Conservation (phyloP, 768 basidiomycete species). For the Leccinum obscurum region DNA sequence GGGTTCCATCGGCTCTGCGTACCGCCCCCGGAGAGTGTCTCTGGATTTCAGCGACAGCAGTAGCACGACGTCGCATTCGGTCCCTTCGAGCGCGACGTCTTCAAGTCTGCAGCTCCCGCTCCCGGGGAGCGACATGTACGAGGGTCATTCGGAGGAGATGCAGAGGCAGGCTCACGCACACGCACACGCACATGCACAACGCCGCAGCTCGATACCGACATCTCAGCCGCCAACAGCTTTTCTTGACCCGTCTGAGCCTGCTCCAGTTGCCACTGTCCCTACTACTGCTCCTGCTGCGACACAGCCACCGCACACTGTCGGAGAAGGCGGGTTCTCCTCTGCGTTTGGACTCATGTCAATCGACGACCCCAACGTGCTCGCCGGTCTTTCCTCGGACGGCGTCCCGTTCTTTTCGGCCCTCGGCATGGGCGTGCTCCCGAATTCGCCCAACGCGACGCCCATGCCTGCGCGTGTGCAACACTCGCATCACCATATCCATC, state of each 20-base stretch:
- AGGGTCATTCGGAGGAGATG: constrained; percentile 30
- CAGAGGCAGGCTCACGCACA: constrained; percentile 14
- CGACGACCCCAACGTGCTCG: constrained; percentile 69
- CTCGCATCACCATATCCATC: constrained; percentile 10
- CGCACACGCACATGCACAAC: constrained; percentile 6
- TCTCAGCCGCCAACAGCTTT: constrained; percentile 13
- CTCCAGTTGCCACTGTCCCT: neutral
- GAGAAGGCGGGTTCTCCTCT: constrained; percentile 50
- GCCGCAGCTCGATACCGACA: constrained; percentile 19
- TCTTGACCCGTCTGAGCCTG: neutral
- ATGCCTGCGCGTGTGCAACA: constrained; percentile 39
- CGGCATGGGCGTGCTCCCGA: constrained; percentile 27
- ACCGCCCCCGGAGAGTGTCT: constrained; percentile 35
- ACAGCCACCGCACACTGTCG: constrained; percentile 16
- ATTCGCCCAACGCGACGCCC: constrained; percentile 50
- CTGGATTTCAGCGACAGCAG: constrained; percentile 45
- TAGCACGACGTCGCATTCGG: constrained; percentile 43
- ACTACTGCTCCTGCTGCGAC: neutral
- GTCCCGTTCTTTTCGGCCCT: constrained; percentile 59
- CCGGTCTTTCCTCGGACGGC: constrained; percentile 56
- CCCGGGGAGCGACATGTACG: constrained; percentile 27
- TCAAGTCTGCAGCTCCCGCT: constrained; percentile 54
- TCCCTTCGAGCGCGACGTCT: constrained; percentile 55
- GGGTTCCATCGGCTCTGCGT: constrained; percentile 24
- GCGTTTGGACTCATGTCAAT: constrained; percentile 78